Base-by-base conservation (phyloP, 2,329 filamentous ascomycete species). In the Cryphonectria japonica region DNA sequence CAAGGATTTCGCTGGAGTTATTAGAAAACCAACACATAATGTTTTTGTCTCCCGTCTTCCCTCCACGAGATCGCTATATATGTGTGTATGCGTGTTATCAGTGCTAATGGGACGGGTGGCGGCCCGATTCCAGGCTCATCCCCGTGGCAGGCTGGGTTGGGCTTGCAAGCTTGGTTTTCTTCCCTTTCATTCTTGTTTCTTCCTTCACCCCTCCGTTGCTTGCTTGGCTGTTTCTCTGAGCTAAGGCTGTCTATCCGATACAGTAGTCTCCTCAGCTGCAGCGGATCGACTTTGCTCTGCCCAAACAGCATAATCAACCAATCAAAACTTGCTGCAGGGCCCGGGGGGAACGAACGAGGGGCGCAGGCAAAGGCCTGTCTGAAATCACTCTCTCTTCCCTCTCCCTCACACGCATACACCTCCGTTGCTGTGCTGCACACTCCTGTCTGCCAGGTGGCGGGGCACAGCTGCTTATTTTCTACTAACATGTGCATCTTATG, bases 221-320 rank as follows among this genome's bases (percentile, higher is more conserved):
- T 32, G 54, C 37, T 63, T n/a, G 37, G 13, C 11, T 16, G 39
- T 16, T 3, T 34, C 34, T 9, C 37, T 29, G 26, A 34, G 11
- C 60, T 64, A 26, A 43, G 34, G 16, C 43, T 34, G 62, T 65
- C 41, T 65, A 65, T 65, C 62, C 62, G 62, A 65, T 29, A 65
- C 62, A 46, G 11, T 57, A 57, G 54, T 2, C 26, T 57, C 54
- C 54, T 57, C 54, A 57, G 54, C 54, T 57, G 13, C 8, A 57
- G 54, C 54, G 26, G 54, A 57, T 57, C 26, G 54, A 16, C 52
- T 29, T 26, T 29, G 26, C 26, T 16, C 26, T 29, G 54, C 54
- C 19, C 16, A 46, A 16, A 14, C 46, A 50, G 43, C 46, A 50
- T n/a, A 6, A 26, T n/a, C 54, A 4, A 7, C 54, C 54, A 57